Conservation (phyloP, 768 basidiomycete species). For the Clitopilus passeckerianus region DNA sequence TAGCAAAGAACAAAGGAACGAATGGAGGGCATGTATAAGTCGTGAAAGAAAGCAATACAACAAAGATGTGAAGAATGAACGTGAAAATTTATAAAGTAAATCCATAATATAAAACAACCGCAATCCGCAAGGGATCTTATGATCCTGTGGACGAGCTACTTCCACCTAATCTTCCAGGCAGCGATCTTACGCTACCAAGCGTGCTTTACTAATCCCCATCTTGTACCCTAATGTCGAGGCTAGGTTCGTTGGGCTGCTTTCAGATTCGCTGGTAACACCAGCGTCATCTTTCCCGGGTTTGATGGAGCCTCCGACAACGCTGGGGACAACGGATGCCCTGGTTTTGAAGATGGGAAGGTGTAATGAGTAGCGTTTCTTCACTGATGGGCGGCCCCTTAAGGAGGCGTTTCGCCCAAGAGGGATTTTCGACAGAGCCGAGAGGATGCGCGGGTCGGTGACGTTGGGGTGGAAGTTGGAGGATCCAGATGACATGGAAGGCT, state of each 20-base stretch:
- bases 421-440: neutral
- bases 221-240: neutral
- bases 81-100: neutral
- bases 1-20: neutral
- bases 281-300: neutral
- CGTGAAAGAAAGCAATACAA: neutral
- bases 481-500: neutral
- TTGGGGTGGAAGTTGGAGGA: neutral
- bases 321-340: neutral
- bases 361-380: slow-evolving; percentile 28
- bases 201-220: neutral
- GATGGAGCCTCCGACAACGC: neutral
- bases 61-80: neutral
- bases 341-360: slow-evolving; percentile 34
- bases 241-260: neutral
- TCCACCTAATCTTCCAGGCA: neutral
- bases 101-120: neutral
- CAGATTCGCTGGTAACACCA: neutral
- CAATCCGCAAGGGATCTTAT: neutral
- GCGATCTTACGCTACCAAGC: neutral
- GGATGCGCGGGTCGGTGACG: neutral
- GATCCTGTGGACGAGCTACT: neutral
- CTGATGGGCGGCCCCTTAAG: neutral
- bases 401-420: neutral
- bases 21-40: neutral